Conservation (phyloP, 2,329 filamentous ascomycete genomes). For the Trichoderma koningii region DNA sequence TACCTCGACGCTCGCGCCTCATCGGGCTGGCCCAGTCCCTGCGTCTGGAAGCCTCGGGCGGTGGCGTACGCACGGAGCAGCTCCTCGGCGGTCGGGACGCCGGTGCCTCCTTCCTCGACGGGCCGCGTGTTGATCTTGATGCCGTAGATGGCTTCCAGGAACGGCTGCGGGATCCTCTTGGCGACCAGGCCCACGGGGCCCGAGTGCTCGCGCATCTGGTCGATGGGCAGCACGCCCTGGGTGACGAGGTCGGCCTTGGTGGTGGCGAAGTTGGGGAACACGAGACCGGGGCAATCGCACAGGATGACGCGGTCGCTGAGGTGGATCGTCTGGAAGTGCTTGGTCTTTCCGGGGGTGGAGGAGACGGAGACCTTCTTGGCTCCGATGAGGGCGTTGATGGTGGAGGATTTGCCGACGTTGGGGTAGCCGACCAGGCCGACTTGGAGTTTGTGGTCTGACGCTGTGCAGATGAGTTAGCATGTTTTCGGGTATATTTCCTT, state of each 20-base stretch:
- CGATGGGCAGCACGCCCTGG: slow-evolving; percentile 92
- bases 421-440: slow-evolving; percentile 97
- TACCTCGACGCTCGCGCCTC: slow-evolving; percentile 88
- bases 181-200: slow-evolving; percentile 84
- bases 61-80: slow-evolving; percentile 82
- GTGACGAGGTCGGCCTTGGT: slow-evolving; percentile 96
- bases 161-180: slow-evolving; percentile 79
- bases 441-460: slow-evolving; percentile 67
- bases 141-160: slow-evolving; percentile 91
- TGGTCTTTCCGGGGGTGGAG: slow-evolving; percentile 95
- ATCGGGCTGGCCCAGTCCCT: slow-evolving; percentile 87
- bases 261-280: slow-evolving; percentile 96
- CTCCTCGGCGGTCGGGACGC: slow-evolving; percentile 80
- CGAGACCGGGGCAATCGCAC: slow-evolving; percentile 97
- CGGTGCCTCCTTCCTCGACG: slow-evolving; percentile 89
- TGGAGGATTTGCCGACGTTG: slow-evolving; percentile 98
- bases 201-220: slow-evolving; percentile 90
- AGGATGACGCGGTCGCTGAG: slow-evolving; percentile 86
- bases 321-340: slow-evolving; percentile 98
- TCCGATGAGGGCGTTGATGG: slow-evolving; percentile 97
- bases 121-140: slow-evolving; percentile 82
- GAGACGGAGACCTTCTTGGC: slow-evolving; percentile 99
- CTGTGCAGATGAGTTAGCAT: slow-evolving; percentile 38
- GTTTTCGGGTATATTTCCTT: too few species aligned
- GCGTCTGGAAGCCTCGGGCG: slow-evolving; percentile 87